Percentiles rank a stretch among this genome's conserved stretches.
Conservation (phyloP, 805 yeast species). For the Jamesozyma hellenica region DNA sequence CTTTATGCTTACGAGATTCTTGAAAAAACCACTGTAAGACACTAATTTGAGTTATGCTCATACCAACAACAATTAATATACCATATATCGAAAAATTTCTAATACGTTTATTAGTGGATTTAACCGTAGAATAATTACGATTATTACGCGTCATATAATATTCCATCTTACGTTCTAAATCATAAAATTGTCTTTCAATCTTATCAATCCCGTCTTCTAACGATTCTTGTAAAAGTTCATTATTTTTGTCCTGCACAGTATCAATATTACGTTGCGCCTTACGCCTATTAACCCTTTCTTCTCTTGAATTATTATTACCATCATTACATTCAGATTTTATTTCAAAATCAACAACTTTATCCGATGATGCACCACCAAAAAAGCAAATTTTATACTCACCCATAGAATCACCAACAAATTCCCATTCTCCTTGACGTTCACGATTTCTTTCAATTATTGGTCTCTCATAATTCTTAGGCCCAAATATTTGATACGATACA, state of each 20-base stretch:
- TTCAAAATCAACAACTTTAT: constrained; percentile 78
- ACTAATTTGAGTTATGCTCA: constrained; percentile 60
- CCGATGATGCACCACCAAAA: constrained; percentile 67
- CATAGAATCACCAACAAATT: constrained; percentile 47
- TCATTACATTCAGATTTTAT: constrained; percentile 32
- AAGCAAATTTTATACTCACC: constrained; percentile 91
- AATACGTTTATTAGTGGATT: constrained; percentile 53
- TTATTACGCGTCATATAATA: constrained; percentile 84
- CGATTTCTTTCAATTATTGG: constrained; percentile 42
- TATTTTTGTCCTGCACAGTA: constrained; percentile 7
- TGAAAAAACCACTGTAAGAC: constrained; percentile 64
- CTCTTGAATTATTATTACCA: constrained; percentile 40
- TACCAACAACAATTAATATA: constrained; percentile 51
- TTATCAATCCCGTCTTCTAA: constrained; percentile 37
- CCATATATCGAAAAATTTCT: constrained; percentile 58
- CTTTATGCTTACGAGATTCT: constrained; percentile 59
- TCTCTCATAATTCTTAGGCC: constrained; percentile 19
- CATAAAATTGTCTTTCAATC: constrained; percentile 51
- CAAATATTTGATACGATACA: constrained; percentile 24
- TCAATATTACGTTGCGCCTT: constrained; percentile 12
- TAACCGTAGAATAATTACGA: constrained; percentile 76
- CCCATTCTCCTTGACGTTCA: constrained; percentile 72
- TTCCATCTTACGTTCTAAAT: constrained; percentile 50
- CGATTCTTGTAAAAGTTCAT: constrained; percentile 18
- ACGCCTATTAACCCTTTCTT: constrained; percentile 43